These are phyloP conservation scores for Conringia planisiliqua DNA, from an alignment of 345 rosid species.

Conservation along the genomic window DNA sequence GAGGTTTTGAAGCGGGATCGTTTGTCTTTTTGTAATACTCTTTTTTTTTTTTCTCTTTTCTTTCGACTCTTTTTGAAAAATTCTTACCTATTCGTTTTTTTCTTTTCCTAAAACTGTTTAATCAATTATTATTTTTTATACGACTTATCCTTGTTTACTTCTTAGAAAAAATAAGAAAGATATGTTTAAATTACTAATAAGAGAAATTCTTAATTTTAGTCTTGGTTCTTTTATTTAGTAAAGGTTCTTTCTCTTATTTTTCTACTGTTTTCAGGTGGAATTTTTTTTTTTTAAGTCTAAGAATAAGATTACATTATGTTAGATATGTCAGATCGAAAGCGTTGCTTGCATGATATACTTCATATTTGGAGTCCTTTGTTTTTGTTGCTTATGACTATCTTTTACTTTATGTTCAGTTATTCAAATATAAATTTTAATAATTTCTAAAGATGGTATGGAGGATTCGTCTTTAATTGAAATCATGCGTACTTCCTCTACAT, in stretches of 20 bases:
- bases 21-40: too few relatives aligned
- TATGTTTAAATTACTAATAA: conserved; percentile 15
- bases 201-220: conserved; percentile 29
- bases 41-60: not conserved
- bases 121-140: not conserved
- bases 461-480: not conserved
- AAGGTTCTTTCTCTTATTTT: not conserved
- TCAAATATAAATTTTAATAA: not conserved
- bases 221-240: conserved; percentile 18
- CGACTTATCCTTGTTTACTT: not conserved
- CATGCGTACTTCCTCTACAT: conserved; percentile 1
- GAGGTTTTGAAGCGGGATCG: conserved; percentile 52
- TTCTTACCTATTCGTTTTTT: not conserved
- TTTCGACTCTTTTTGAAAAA: not conserved
- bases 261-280: not conserved
- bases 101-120: not conserved
- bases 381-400: not conserved
- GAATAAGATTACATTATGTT: not conserved
- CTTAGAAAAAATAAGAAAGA: not conserved
- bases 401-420: not conserved
- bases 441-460: not conserved
- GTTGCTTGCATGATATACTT: not conserved
- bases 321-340: not conserved
- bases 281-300: not conserved
- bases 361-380: not conserved